phyloP scores from a whole-genome alignment of 2,329 filamentous ascomycete species.

The Monosporascus cannonballus region DNA sequence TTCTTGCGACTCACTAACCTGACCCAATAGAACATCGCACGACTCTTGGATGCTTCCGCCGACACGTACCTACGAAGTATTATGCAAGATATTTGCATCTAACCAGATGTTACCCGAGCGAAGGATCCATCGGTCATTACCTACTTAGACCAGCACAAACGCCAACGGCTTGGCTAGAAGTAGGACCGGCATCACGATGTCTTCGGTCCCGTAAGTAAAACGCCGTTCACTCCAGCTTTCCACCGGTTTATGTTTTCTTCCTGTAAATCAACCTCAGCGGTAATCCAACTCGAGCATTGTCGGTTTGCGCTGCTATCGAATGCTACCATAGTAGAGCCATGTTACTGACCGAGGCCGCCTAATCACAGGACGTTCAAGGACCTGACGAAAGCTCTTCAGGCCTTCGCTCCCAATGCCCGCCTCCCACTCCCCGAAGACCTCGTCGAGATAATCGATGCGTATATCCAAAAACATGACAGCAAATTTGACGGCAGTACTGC shows the following conservation, averaged over 20 bases:
- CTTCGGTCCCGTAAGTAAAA: conserved; percentile 21
- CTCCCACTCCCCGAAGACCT: conserved; percentile 64
- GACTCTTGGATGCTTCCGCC: too few relatives aligned
- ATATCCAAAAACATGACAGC: conserved; percentile 59
- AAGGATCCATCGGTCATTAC: conserved; percentile 3
- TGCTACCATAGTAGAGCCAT: background rate
- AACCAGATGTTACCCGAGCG: too few relatives aligned
- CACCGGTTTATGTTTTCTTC: too few relatives aligned
- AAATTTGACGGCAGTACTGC: conserved; percentile 61
- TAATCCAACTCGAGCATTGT: background rate
- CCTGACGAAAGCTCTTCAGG: conserved; percentile 50
- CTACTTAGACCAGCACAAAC: too few relatives aligned
- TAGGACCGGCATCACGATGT: conserved; percentile 12
- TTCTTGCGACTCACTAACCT: too few relatives aligned
- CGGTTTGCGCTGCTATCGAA: background rate
- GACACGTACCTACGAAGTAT: too few relatives aligned
- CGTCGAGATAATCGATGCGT: conserved; percentile 54
- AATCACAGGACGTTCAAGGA: conserved; percentile 50
- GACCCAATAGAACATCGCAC: too few relatives aligned
- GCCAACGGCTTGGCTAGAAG: background rate
- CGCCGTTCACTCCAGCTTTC: conserved; percentile 5
- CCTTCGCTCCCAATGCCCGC: conserved; percentile 41
- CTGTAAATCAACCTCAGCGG: too few relatives aligned
- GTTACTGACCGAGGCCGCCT: conserved; percentile 11
- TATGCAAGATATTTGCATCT: too few relatives aligned